Evolutionary conservation across 495 filamentous ascomycete species (phyloP), one percentile per base, ranked within the genome.

Genomic region (Hypomontagnella monticulosa): DNA sequence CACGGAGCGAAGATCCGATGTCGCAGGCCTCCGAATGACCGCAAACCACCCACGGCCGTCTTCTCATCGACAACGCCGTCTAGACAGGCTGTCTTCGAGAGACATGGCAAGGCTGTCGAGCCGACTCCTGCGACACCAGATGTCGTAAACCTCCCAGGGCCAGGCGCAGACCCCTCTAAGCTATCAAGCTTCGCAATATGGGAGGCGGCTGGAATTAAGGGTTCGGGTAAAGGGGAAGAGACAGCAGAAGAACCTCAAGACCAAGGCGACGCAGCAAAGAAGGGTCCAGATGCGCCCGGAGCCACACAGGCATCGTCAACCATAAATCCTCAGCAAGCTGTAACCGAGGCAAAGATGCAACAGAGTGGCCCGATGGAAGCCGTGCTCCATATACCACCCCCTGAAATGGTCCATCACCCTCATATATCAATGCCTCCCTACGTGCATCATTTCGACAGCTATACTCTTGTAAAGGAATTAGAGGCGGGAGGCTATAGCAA

Each of bases 381-480:
- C 11, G 84, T 92, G 11, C 80, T 91, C 0, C 84, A 88, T 47
- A 87, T 47, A 71, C 82, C 62, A 73, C 84, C 76, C 32, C 79
- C 75, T 16, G 72, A 79, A 42, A 71, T 61, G 40, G 69, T 80
- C 9, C 84, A 84, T 11, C 58, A 73, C 20, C 85, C 84, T 14
- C 88, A 88, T 43, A 87, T 97, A 30, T 79, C 86, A 5, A 85
- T 91, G 0, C 84, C 91, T 12, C 91, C 86, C 2, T 94, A 97
- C 74, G 86, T 97, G 10, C 95, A 99, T 79, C 92, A 97, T 79
- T 99, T 99, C 75, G 95, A 99, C 78, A 96, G 89, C 14, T 98
- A 93, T 71, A 87, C 86, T 3, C 83, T 97, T 1, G 95, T 97
- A 4, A 88, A 88, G 44, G 84, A 91, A 64, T 86, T 99, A 4